A percentile compares a stretch with the other conserved stretches of the same genome.
phyloP scores from a whole-genome alignment of 2,329 filamentous ascomycete genomes.

The Rutstroemia sp. region DNA sequence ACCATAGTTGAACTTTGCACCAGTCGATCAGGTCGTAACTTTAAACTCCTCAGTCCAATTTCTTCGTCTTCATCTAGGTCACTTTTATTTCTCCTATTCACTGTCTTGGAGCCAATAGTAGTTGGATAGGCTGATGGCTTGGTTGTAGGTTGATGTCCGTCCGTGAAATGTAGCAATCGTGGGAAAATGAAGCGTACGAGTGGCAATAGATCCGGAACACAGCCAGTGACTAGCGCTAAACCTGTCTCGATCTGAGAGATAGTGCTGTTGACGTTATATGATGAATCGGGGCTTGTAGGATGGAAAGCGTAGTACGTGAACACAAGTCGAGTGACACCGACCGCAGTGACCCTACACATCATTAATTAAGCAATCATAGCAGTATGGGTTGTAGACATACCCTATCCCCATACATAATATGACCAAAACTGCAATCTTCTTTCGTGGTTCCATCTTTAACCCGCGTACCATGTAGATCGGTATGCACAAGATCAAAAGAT shows the following conservation, averaged over 20 bases:
- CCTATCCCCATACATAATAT: slow-evolving; percentile 12
- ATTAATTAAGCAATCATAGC: background rate
- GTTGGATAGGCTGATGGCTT: background rate
- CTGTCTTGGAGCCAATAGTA: background rate
- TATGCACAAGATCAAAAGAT: slow-evolving; percentile 17
- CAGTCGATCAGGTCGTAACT: background rate
- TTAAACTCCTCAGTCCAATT: background rate
- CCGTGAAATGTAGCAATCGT: background rate
- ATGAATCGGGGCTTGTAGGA: slow-evolving; percentile 7
- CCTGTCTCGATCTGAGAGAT: slow-evolving; percentile 18
- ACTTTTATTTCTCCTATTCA: background rate
- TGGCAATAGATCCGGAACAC: slow-evolving; percentile 1
- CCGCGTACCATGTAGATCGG: slow-evolving; percentile 19
- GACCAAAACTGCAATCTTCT: slow-evolving; percentile 13
- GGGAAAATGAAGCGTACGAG: background rate
- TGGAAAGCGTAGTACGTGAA: slow-evolving; percentile 11
- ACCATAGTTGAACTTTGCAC: background rate
- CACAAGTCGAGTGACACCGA: slow-evolving; percentile 13
- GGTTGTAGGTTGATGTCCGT: background rate
- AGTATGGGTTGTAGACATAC: slow-evolving; percentile 1
- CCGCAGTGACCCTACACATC: slow-evolving; percentile 13
- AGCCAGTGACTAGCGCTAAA: slow-evolving; percentile 16
- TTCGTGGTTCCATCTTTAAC: slow-evolving; percentile 12
- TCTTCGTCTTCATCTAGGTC: background rate
- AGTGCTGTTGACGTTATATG: slow-evolving; percentile 16